Percentiles rank a stretch among this genome's conserved stretches.
Evolutionary conservation across 495 filamentous ascomycete species (phyloP).

Genomic region (Neohortaea acidophila): DNA sequence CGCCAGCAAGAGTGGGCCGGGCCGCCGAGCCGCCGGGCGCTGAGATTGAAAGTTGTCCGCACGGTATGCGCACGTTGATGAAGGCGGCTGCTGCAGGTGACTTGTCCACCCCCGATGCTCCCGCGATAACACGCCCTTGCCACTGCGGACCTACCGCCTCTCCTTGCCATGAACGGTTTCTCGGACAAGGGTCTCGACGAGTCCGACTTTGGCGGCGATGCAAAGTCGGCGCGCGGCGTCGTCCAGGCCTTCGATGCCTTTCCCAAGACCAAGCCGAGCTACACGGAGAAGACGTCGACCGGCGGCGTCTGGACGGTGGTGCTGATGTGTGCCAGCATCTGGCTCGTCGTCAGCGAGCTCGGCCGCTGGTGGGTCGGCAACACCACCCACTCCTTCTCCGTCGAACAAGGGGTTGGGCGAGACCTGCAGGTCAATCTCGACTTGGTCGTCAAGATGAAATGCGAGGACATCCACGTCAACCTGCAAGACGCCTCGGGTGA

Average conservation of each 20-base stretch:
- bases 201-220: conserved; percentile 49
- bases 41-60: conserved; percentile 1
- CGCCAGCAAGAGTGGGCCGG: no score
- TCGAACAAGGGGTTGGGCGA: conserved; percentile 84
- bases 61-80: background rate
- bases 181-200: conserved; percentile 56
- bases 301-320: conserved; percentile 89
- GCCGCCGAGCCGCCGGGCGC: no score
- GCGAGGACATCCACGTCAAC: conserved; percentile 80
- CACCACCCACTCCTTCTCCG: conserved; percentile 77
- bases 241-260: conserved; percentile 92
- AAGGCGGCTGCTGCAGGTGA: background rate
- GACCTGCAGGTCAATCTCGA: conserved; percentile 89
- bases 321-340: conserved; percentile 52
- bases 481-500: conserved; percentile 93
- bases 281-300: conserved; percentile 60
- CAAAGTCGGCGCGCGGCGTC: conserved; percentile 45
- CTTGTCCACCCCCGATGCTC: conserved; percentile 3
- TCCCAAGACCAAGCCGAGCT: conserved; percentile 92
- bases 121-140: conserved; percentile 2
- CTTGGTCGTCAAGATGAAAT: conserved; percentile 81
- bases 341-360: conserved; percentile 65
- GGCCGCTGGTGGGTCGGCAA: conserved; percentile 66
- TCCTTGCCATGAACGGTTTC: conserved; percentile 52
- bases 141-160: background rate